phyloP scores from a whole-genome alignment of 78 protist genomes.

The Ministeria vibrans region DNA sequence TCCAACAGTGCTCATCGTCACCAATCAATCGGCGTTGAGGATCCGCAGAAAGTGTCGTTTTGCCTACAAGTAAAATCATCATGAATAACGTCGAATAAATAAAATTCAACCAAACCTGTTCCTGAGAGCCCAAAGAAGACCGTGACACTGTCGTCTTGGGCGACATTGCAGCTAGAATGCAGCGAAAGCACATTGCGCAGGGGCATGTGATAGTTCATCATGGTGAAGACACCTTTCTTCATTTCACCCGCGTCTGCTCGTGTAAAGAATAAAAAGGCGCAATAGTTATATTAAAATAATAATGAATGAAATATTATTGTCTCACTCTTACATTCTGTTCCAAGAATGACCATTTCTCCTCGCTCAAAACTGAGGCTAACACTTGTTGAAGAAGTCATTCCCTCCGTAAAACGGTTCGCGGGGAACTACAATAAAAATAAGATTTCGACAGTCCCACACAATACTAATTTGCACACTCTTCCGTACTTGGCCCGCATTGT shows the following conservation, averaged over 20 bases:
- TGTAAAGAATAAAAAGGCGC: neutral
- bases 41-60: constrained; percentile 95
- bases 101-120: too few species aligned
- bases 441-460: too few species aligned
- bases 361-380: constrained; percentile 63
- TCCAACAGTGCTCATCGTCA: constrained; percentile 97
- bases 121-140: constrained; percentile 92
- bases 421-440: too few species aligned
- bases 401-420: constrained; percentile 70
- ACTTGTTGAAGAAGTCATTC: constrained; percentile 67
- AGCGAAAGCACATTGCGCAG: constrained; percentile 74
- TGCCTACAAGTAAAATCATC: too few species aligned
- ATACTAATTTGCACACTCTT: too few species aligned
- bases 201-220: constrained; percentile 87
- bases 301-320: neutral
- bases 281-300: too few species aligned
- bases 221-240: constrained; percentile 93
- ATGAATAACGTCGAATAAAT: too few species aligned
- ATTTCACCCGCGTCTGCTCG: constrained; percentile 83
- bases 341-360: constrained; percentile 79
- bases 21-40: constrained; percentile 85
- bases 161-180: constrained; percentile 78
- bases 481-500: constrained; percentile 89
- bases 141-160: constrained; percentile 37
- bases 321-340: constrained; percentile 65